Evolutionary conservation across 345 rosid species (phyloP).

Genomic region (Nasturtium officinale): DNA sequence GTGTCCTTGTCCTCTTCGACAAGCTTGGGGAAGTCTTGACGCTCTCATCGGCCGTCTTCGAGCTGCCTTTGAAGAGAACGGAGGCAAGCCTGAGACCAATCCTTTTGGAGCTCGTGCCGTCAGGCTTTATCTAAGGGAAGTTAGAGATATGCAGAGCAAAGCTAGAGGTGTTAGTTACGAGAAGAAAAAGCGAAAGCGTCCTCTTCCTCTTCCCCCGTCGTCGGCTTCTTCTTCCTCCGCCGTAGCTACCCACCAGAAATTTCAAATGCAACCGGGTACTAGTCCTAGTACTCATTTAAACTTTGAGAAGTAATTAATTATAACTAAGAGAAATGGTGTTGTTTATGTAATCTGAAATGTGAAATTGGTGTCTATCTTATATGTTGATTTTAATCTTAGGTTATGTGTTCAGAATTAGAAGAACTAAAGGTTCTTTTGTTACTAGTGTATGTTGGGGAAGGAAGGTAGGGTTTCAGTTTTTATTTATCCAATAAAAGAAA

Average conservation of each 20-base stretch:
- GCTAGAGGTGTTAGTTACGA: slow-evolving; percentile 75
- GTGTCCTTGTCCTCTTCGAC: slow-evolving; percentile 74
- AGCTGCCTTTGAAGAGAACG: slow-evolving; percentile 71
- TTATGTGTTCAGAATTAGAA: slow-evolving; percentile 26
- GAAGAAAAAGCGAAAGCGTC: slow-evolving; percentile 75
- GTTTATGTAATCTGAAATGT: slow-evolving; percentile 40
- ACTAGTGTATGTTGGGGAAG: slow-evolving; percentile 29
- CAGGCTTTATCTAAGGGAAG: slow-evolving; percentile 66
- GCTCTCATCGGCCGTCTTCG: slow-evolving; percentile 72
- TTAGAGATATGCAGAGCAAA: slow-evolving; percentile 69
- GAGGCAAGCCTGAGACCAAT: slow-evolving; percentile 68
- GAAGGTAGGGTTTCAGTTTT: slow-evolving; percentile 42
- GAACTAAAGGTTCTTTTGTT: slow-evolving; percentile 32
- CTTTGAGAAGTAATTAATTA: slow-evolving; percentile 31
- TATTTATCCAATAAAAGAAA: slow-evolving; percentile 17
- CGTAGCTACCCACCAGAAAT: slow-evolving; percentile 39
- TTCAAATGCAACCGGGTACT: slow-evolving; percentile 44
- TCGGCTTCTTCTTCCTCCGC: slow-evolving; percentile 32
- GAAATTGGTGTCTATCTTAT: slow-evolving; percentile 33
- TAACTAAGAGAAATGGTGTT: slow-evolving; percentile 1
- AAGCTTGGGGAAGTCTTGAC: slow-evolving; percentile 81
- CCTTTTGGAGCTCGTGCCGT: slow-evolving; percentile 74
- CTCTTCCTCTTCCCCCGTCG: slow-evolving; percentile 47
- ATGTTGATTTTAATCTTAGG: slow-evolving; percentile 27
- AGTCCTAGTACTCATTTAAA: slow-evolving; percentile 36